Evolutionary conservation across 192 early-diverging fungal genomes (phyloP).

Genomic region (Podila horticola): DNA sequence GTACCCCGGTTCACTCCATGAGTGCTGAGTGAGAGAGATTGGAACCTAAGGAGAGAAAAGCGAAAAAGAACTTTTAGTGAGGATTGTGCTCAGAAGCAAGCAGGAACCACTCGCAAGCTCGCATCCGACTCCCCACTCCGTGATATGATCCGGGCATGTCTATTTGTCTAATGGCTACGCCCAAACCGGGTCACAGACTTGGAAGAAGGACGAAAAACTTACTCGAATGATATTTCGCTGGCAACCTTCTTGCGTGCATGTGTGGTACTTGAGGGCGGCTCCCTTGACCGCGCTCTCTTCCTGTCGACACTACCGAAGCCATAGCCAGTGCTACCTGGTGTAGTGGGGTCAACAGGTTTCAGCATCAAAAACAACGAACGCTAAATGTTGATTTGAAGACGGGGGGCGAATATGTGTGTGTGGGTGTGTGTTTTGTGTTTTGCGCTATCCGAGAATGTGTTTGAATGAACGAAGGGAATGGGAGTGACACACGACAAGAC

Average conservation of each 20-base stretch:
- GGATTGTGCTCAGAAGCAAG: not conserved
- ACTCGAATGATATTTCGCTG: constrained; percentile 46
- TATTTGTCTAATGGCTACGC: not conserved
- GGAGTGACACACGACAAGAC: no score
- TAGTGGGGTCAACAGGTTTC: no score
- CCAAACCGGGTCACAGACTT: not conserved
- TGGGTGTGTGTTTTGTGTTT: no score
- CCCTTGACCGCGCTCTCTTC: constrained; percentile 22
- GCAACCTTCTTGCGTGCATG: constrained; percentile 38
- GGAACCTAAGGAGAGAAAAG: constrained; percentile 13
- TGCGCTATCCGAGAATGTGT: no score
- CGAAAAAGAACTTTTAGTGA: not conserved
- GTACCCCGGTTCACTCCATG: not conserved
- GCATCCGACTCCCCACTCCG: no score
- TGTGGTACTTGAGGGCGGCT: not conserved
- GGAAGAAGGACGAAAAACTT: constrained; percentile 3
- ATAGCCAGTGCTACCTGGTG: not conserved
- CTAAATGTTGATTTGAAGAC: no score
- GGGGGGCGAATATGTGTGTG: no score
- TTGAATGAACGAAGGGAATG: no score
- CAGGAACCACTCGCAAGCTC: no score
- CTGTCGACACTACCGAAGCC: constrained; percentile 8
- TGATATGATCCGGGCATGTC: not conserved
- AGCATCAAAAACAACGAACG: no score
- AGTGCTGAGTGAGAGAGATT: constrained; percentile 39